Base-by-base conservation (phyloP, 2,329 filamentous ascomycete genomes). In the Stagonosporopsis chrysanthemi region DNA sequence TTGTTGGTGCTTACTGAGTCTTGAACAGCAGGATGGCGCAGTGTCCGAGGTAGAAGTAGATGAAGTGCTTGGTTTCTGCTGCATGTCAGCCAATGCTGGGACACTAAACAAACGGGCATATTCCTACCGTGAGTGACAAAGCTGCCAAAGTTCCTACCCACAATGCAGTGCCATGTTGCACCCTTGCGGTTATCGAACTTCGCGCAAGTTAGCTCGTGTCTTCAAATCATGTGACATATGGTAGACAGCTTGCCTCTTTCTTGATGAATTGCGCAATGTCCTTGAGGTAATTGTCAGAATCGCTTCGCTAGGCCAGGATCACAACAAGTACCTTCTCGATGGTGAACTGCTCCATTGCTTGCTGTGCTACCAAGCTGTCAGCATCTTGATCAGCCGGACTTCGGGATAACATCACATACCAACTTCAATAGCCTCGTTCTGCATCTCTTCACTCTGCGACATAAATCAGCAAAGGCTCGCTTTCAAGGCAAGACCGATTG, bases 11-110 rank as follows among this genome's bases (percentile, higher is more conserved):
- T 65, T 76, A 98, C 86, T 97, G 94, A 38, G 95, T 99, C 86
- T 99, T 99, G 88, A 98, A 99, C 50, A 99, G 88, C 54, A 99
- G 86, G 75, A 99, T 98, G 58, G 95, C 95, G 79, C 92, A 97
- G 84, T 98, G 95, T 52, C 95, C 95, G 58, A 99, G 90, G 82
- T 99, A 99, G 83, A 99, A 99, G 83, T 99, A 99, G 78, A 99
- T 97, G 83, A 99, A 99, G 80, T 99, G 95, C 82, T 98, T 98
- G 26, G 95, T 98, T 80, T 98, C 95, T 97, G 81, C 35, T 39
- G 8, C 3, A 6, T 23, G 45, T 74, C 31, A 73, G 73, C 41
- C 6, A 14, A 15, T 2, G 15, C 26, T 28, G 24, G 24, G 9
- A 6, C 17, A 24, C 14, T 2, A 7, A 5, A 23, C 23, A 15